Percentiles rank a stretch among this genome's conserved stretches.
These are phyloP conservation scores for Acanthamoeba divionensis DNA, from an alignment of 208 protist species.

Conservation along the genomic window DNA sequence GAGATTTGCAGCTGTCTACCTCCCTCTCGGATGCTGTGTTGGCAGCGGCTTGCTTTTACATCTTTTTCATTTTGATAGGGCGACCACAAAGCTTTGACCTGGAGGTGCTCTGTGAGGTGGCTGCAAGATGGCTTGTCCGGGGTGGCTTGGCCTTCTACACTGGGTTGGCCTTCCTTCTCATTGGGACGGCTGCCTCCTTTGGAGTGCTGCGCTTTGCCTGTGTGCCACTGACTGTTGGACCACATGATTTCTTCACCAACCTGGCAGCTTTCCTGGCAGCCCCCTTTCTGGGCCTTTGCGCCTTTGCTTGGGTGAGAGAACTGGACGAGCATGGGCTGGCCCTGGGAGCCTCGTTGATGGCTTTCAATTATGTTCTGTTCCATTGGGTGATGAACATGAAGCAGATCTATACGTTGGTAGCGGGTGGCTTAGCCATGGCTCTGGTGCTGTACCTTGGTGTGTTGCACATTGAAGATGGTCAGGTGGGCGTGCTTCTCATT, in stretches of 20 bases:
- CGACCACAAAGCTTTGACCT: neutral
- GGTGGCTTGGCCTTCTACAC: neutral
- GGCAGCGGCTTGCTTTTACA: neutral
- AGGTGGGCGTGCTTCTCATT: neutral
- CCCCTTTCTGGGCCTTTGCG: neutral
- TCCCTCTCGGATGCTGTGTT: conserved; percentile 23
- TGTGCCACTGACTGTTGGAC: neutral
- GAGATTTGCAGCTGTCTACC: conserved; percentile 4
- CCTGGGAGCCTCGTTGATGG: neutral
- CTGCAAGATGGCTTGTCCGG: neutral
- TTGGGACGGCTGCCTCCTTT: neutral
- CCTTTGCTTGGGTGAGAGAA: neutral
- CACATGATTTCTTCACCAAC: conserved; percentile 36
- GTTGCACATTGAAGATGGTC: neutral
- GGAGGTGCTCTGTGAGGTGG: neutral
- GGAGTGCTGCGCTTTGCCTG: conserved; percentile 25
- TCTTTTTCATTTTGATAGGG: neutral
- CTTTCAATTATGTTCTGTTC: conserved; percentile 35
- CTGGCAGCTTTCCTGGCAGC: conserved; percentile 23
- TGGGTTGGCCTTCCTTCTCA: neutral
- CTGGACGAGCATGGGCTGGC: neutral
- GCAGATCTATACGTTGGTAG: conserved; percentile 5
- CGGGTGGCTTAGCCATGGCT: neutral
- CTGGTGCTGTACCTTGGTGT: conserved; percentile 1
- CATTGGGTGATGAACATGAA: conserved; percentile 5